Conservation (phyloP, 2,329 filamentous ascomycete genomes). For the Pseudonectria foliicola region DNA sequence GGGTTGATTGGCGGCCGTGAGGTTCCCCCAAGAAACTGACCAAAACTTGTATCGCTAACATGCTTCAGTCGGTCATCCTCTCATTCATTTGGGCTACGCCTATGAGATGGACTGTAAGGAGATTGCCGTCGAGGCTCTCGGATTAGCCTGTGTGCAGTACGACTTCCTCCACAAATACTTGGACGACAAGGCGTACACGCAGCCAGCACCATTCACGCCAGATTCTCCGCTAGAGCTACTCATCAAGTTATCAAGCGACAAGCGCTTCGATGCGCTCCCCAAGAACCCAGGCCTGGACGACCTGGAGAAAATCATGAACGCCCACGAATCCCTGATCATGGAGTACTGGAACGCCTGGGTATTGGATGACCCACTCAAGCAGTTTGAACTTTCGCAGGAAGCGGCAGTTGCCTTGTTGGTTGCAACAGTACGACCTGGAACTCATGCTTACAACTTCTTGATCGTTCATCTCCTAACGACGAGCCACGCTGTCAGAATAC, state of each 20-base stretch:
- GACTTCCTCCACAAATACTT: conserved; percentile 57
- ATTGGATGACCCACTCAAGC: conserved; percentile 59
- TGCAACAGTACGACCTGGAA: conserved; percentile 48
- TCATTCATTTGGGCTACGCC: conserved; percentile 95
- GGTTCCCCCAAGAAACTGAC: conserved; percentile 22
- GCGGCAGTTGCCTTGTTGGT: conserved; percentile 56
- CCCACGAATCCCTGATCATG: conserved; percentile 63
- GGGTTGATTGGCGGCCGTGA: conserved; percentile 70
- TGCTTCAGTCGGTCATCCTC: conserved; percentile 67
- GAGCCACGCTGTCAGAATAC: conserved; percentile 79
- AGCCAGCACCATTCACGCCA: conserved; percentile 51
- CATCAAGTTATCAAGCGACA: conserved; percentile 59
- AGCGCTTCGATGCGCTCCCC: conserved; percentile 62
- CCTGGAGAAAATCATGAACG: conserved; percentile 58
- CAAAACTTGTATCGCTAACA: conserved; percentile 13
- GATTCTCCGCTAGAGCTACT: conserved; percentile 65
- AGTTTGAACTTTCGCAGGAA: conserved; percentile 67
- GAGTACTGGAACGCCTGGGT: conserved; percentile 91
- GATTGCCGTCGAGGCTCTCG: conserved; percentile 80
- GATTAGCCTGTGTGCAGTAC: conserved; percentile 54
- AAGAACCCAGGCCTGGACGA: conserved; percentile 52
- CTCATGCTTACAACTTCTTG: conserved; percentile 73
- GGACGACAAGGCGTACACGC: conserved; percentile 67
- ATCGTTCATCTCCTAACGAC: conserved; percentile 75
- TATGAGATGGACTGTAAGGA: conserved; percentile 82